Conservation (phyloP, 148 eudicot genomes). For the Talinum fruticosum region DNA sequence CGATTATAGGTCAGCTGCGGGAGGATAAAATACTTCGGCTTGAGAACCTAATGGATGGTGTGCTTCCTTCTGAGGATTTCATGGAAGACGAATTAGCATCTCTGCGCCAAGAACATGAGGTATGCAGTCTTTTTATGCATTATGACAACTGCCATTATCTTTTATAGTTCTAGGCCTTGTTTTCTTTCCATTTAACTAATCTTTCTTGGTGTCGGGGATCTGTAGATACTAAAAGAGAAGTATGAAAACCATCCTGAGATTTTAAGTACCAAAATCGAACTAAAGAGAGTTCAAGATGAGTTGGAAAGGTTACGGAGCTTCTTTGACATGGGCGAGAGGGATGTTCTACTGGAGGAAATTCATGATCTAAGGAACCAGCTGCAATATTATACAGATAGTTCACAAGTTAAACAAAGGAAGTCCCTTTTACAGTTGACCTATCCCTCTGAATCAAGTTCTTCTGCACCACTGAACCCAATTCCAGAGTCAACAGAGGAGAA, state of each 20-base stretch:
- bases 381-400: slow-evolving; percentile 59
- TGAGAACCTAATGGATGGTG: slow-evolving; percentile 95
- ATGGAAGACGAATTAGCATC: slow-evolving; percentile 70
- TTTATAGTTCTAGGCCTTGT: background rate
- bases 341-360: slow-evolving; percentile 80
- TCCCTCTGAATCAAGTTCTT: slow-evolving; percentile 39
- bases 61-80: slow-evolving; percentile 80
- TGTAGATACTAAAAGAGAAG: slow-evolving; percentile 70
- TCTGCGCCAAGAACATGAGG: slow-evolving; percentile 76
- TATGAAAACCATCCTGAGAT: slow-evolving; percentile 89
- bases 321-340: slow-evolving; percentile 90
- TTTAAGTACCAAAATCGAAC: slow-evolving; percentile 64
- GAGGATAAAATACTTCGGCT: slow-evolving; percentile 94
- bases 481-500: slow-evolving; percentile 47
- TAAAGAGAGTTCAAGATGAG: slow-evolving; percentile 71
- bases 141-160: background rate
- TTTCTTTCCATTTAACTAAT: background rate
- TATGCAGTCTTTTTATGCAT: slow-evolving; percentile 20
- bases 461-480: slow-evolving; percentile 40
- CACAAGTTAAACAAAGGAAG: slow-evolving; percentile 37
- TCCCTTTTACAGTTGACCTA: slow-evolving; percentile 59
- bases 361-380: slow-evolving; percentile 85
- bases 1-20: slow-evolving; percentile 76
- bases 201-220: slow-evolving; percentile 7
- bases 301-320: slow-evolving; percentile 65